Evolutionary conservation across 805 yeast species (phyloP).

Genomic region (Yarrowia hollandica): DNA sequence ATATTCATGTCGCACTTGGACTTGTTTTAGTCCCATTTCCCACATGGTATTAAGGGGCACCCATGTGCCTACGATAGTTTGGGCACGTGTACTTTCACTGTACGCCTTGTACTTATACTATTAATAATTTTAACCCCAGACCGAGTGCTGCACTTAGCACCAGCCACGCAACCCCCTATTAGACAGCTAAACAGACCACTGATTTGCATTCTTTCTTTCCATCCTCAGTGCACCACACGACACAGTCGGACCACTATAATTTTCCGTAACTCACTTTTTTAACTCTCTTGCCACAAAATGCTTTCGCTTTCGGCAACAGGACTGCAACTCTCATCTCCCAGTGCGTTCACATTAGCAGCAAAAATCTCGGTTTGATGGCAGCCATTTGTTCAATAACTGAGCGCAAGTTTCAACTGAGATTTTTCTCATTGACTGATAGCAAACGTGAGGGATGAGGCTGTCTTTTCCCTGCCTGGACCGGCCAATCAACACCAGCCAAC

Average conservation of each 20-base stretch:
- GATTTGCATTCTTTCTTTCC: conserved; percentile 18
- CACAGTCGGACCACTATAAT: conserved; percentile 8
- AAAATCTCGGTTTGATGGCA: too few species aligned
- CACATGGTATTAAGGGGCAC: too few species aligned
- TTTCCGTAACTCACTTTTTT: not conserved
- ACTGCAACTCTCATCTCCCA: conserved; percentile 9
- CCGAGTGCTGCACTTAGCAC: too few species aligned
- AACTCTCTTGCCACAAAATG: conserved; percentile 8
- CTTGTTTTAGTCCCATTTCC: too few species aligned
- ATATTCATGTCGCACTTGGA: not conserved
- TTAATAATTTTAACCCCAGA: too few species aligned
- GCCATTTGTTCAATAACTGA: too few species aligned
- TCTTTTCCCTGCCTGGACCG: not conserved
- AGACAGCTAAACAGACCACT: not conserved
- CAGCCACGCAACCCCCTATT: too few species aligned
- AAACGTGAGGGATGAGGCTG: not conserved
- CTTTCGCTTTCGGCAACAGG: not conserved
- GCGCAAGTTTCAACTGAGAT: too few species aligned
- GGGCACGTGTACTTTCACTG: too few species aligned
- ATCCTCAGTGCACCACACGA: conserved; percentile 4
- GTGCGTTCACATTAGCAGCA: not conserved
- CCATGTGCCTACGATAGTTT: too few species aligned
- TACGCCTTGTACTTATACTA: too few species aligned
- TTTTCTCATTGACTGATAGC: too few species aligned
- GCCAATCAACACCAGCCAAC: not conserved